Percentiles rank a stretch among this genome's conserved stretches.
Evolutionary conservation across 345 rosid genomes (phyloP).

Genomic region (Euphorbia peplus): DNA sequence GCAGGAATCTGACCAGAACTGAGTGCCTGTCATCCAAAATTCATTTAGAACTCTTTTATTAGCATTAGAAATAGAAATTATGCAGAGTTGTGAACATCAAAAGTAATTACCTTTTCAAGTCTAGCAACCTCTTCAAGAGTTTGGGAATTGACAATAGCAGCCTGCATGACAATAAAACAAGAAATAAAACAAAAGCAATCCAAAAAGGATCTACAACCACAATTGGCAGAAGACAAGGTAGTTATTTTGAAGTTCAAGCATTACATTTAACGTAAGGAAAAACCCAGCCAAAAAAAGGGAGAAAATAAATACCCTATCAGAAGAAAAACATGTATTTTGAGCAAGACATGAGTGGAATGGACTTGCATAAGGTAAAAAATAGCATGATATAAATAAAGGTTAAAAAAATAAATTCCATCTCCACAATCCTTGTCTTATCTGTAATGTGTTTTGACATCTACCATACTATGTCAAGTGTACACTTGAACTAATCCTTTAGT

Average conservation of each 20-base stretch:
- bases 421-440: no score
- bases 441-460: background rate
- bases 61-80: constrained; percentile 15
- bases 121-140: constrained; percentile 98
- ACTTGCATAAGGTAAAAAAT: background rate
- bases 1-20: constrained; percentile 93
- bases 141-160: constrained; percentile 98
- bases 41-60: constrained; percentile 24
- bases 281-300: background rate
- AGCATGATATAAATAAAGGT: no score
- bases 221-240: background rate
- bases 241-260: background rate
- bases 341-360: background rate
- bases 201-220: background rate
- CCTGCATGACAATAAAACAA: constrained; percentile 49
- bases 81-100: background rate
- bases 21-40: constrained; percentile 57
- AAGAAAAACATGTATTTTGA: background rate
- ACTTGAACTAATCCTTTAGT: background rate
- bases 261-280: background rate
- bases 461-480: background rate
- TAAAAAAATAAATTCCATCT: background rate
- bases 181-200: constrained; percentile 8
- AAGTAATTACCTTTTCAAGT: constrained; percentile 72
- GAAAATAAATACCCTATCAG: background rate